phyloP scores from a whole-genome alignment of 2,329 filamentous ascomycete genomes.

The Ophiosphaerella herpotricha region DNA sequence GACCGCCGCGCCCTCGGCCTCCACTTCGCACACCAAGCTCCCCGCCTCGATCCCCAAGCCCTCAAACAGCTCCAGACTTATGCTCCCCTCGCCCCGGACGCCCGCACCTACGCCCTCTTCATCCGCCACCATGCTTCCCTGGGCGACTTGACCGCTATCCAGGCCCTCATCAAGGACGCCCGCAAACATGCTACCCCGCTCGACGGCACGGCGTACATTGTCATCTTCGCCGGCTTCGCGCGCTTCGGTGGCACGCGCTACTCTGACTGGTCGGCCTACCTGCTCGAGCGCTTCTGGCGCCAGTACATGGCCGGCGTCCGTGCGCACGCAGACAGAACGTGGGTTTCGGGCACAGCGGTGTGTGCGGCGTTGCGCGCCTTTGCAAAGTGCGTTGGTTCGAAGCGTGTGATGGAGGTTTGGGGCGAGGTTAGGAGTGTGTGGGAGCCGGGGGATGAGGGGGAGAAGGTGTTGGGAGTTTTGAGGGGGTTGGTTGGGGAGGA shows the following conservation, averaged over 20 bases:
- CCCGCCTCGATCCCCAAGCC: slow-evolving; percentile 43
- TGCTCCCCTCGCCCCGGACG: slow-evolving; percentile 71
- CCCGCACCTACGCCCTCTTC: slow-evolving; percentile 79
- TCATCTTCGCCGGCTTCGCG: slow-evolving; percentile 82
- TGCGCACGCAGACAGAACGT: slow-evolving; percentile 24
- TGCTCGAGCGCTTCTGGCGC: slow-evolving; percentile 58
- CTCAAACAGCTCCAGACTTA: slow-evolving; percentile 67
- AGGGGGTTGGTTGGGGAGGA: slow-evolving; percentile 25
- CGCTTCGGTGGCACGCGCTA: slow-evolving; percentile 68
- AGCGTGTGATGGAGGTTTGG: slow-evolving; percentile 62
- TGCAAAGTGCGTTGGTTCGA: slow-evolving; percentile 59
- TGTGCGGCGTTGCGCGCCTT: slow-evolving; percentile 59
- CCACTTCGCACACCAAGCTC: slow-evolving; percentile 52
- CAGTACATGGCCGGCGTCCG: too few relatives aligned
- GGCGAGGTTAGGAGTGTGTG: slow-evolving; percentile 48
- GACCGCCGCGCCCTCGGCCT: slow-evolving; percentile 51
- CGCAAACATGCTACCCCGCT: slow-evolving; percentile 66
- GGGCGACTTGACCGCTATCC: slow-evolving; percentile 74
- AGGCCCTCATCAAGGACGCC: slow-evolving; percentile 81
- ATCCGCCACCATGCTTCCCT: slow-evolving; percentile 73
- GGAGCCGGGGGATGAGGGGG: slow-evolving; percentile 37
- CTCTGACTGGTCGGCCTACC: slow-evolving; percentile 72
- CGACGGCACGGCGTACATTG: slow-evolving; percentile 76
- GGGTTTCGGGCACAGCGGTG: slow-evolving; percentile 31
- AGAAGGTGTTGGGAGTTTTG: slow-evolving; percentile 22